These are phyloP conservation scores for Tricholomella constricta DNA, from an alignment of 768 basidiomycete species.

Conservation along the genomic window DNA sequence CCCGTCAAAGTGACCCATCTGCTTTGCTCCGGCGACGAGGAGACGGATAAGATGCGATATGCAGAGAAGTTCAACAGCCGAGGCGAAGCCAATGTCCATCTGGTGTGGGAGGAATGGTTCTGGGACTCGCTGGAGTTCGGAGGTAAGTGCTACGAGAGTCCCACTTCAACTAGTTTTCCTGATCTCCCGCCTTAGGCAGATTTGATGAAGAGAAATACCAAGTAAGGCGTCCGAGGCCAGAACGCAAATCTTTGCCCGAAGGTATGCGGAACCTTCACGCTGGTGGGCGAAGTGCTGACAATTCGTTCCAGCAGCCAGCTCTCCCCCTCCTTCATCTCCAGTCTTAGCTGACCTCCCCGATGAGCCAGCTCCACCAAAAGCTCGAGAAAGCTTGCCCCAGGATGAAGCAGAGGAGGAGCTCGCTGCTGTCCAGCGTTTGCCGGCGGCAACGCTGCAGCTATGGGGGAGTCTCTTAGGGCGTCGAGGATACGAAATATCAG, in stretches of 20 bases:
- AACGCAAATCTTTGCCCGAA: slow-evolving; percentile 41
- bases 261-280: slow-evolving; percentile 15
- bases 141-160: slow-evolving; percentile 43
- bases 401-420: slow-evolving; percentile 58
- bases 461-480: slow-evolving; percentile 71
- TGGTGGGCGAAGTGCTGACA: neutral
- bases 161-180: neutral
- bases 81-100: slow-evolving; percentile 70
- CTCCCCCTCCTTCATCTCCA: slow-evolving; percentile 21
- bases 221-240: slow-evolving; percentile 60
- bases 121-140: slow-evolving; percentile 87
- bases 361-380: slow-evolving; percentile 15
- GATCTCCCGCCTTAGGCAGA: slow-evolving; percentile 41
- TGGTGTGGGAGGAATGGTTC: slow-evolving; percentile 97
- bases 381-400: slow-evolving; percentile 18
- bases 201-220: slow-evolving; percentile 66
- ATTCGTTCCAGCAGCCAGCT: slow-evolving; percentile 19
- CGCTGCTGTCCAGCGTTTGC: slow-evolving; percentile 57
- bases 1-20: slow-evolving; percentile 85
- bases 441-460: slow-evolving; percentile 62
- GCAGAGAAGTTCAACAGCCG: slow-evolving; percentile 72
- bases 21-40: slow-evolving; percentile 66
- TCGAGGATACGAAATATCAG: slow-evolving; percentile 65
- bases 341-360: slow-evolving; percentile 21
- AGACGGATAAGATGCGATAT: slow-evolving; percentile 78